phyloP scores from a whole-genome alignment of 163 green algal genomes.

The Chlamydomonas reinhardtii region DNA sequence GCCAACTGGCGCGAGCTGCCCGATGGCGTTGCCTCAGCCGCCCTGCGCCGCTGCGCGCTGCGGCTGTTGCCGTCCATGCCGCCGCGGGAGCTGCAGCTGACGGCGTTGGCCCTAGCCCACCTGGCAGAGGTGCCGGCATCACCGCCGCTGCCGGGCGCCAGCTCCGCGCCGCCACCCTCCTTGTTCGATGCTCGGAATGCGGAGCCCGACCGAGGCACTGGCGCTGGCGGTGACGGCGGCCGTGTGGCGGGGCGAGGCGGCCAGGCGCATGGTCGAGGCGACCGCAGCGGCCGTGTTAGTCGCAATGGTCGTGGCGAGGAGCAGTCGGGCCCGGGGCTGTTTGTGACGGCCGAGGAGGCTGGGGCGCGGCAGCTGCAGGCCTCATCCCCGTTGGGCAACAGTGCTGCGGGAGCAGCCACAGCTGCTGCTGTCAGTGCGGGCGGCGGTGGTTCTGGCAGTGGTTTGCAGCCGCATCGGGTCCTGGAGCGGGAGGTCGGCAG shows the following conservation, averaged over 20 bases:
- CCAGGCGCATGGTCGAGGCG: background rate
- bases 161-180: background rate
- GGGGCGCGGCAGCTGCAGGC: too few species aligned
- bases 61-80: slow-evolving; percentile 26
- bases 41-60: background rate
- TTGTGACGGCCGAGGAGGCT: background rate
- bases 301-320: background rate
- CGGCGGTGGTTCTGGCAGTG: too few species aligned
- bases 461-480: background rate
- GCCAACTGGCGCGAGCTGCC: slow-evolving; percentile 25
- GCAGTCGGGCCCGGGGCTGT: background rate
- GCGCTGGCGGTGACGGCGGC: background rate
- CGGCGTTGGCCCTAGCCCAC: slow-evolving; percentile 30
- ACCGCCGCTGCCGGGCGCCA: background rate
- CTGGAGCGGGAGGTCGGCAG: background rate
- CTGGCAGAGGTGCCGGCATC: slow-evolving; percentile 16
- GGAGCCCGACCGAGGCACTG: background rate
- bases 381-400: too few species aligned
- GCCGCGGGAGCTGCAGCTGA: slow-evolving; percentile 24
- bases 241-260: too few species aligned
- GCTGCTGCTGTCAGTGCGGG: too few species aligned
- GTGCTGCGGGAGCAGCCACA: too few species aligned
- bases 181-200: background rate
- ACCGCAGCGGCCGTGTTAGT: background rate
- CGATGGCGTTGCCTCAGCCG: background rate